A percentile compares a stretch with the other conserved stretches of the same genome.
These are phyloP conservation scores for Clavariopsis aquatica DNA, from an alignment of 495 filamentous ascomycete species.

Conservation along the genomic window DNA sequence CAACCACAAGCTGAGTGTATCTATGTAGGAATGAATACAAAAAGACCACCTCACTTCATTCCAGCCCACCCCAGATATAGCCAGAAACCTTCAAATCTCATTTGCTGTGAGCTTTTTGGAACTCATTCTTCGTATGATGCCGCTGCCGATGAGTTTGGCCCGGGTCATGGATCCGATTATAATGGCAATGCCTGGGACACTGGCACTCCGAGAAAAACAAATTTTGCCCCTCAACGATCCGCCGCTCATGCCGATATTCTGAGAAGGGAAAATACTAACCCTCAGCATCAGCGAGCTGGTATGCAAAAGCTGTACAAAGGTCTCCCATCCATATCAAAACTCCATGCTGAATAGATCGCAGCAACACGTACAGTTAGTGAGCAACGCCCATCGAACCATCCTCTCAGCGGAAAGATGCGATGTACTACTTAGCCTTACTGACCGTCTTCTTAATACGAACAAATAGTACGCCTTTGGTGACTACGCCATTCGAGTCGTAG, in stretches of 20 bases:
- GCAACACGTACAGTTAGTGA: neutral
- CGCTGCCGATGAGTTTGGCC: neutral
- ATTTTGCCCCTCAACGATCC: neutral
- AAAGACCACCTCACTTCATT: no score
- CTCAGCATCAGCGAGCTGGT: neutral
- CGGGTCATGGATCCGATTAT: no score
- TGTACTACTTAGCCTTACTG: slow-evolving; percentile 12
- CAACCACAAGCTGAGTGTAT: neutral
- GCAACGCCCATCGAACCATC: no score
- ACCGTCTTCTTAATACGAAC: slow-evolving; percentile 64
- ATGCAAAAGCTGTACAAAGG: neutral
- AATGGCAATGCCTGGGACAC: neutral
- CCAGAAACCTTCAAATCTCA: neutral
- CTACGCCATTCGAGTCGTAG: slow-evolving; percentile 61
- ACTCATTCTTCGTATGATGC: neutral
- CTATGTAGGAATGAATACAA: neutral
- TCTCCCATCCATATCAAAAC: no score
- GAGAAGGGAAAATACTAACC: slow-evolving; percentile 3
- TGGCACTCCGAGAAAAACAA: neutral
- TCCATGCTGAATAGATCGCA: neutral
- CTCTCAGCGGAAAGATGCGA: no score
- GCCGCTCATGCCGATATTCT: neutral
- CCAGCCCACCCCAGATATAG: no score
- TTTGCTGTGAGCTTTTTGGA: neutral
- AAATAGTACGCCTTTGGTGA: slow-evolving; percentile 65